Evolutionary conservation across 2,329 filamentous ascomycete genomes (phyloP).

Genomic region (Fusarium armeniacum): DNA sequence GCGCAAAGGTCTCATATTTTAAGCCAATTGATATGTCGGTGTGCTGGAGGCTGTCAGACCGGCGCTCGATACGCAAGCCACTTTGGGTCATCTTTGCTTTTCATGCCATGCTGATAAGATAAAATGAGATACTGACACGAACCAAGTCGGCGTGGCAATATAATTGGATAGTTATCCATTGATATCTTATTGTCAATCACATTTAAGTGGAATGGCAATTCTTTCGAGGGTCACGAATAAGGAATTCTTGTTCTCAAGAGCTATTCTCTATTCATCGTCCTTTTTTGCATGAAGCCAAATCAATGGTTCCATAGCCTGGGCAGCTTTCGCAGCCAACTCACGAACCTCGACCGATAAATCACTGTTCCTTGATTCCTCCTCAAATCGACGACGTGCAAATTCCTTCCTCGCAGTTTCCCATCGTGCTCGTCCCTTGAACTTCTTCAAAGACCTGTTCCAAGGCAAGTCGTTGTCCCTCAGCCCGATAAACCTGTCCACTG

Average conservation of each 20-base stretch:
- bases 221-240: fast-evolving
- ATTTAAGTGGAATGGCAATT: neutral
- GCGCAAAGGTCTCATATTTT: neutral
- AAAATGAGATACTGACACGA: neutral
- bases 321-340: neutral
- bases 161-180: fast-evolving
- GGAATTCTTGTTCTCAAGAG: neutral
- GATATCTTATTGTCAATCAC: neutral
- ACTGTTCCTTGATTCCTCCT: constrained; percentile 9
- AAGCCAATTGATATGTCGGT: neutral
- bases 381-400: constrained; percentile 4
- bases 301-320: neutral
- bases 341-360: neutral
- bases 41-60: neutral
- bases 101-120: neutral
- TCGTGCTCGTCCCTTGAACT: constrained; percentile 2
- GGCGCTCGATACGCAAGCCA: neutral
- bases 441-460: constrained; percentile 14
- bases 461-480: constrained; percentile 3
- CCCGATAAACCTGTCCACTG: neutral
- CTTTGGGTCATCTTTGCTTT: neutral
- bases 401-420: constrained; percentile 27
- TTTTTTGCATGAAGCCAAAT: neutral
- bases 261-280: neutral
- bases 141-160: fast-evolving